Conservation (phyloP, 1,284 basidiomycete species). For the Papiliotrema terrestris region DNA sequence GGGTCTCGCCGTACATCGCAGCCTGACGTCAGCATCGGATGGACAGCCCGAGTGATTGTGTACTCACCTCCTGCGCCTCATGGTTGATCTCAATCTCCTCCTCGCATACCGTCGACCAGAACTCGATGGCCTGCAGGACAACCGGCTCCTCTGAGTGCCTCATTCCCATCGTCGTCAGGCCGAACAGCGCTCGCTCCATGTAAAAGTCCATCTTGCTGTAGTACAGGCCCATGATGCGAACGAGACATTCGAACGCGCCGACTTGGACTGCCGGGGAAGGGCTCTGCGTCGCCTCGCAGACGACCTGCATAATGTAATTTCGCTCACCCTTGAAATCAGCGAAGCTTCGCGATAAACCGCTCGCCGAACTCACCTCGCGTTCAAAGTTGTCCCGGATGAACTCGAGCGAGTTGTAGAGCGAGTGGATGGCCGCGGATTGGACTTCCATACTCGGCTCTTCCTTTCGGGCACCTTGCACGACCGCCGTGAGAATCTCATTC, state of each 20-base stretch:
- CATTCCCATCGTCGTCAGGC: conserved; percentile 98
- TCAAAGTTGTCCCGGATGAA: conserved; percentile 98
- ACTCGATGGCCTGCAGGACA: conserved; percentile 94
- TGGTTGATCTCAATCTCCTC: conserved; percentile 92
- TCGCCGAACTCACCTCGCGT: conserved; percentile 66
- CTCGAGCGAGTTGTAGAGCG: conserved; percentile 92
- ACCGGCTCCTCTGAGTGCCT: conserved; percentile 87
- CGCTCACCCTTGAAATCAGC: conserved; percentile 72
- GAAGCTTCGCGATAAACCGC: not conserved
- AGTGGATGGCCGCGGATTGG: conserved; percentile 90
- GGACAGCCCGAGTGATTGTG: too few relatives aligned
- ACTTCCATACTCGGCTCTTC: conserved; percentile 93
- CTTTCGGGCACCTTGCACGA: conserved; percentile 95
- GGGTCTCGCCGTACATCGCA: conserved; percentile 83
- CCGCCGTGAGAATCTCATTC: conserved; percentile 97
- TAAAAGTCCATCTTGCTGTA: conserved; percentile 99
- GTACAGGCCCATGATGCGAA: conserved; percentile 95
- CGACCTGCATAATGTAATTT: conserved; percentile 99
- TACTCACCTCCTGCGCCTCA: conserved; percentile 81
- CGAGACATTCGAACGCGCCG: conserved; percentile 90
- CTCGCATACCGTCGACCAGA: conserved; percentile 99
- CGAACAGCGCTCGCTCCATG: conserved; percentile 98
- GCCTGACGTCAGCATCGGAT: conserved; percentile 56
- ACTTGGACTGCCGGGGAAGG: conserved; percentile 75
- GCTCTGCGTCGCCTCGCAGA: conserved; percentile 97